These are phyloP conservation scores for Neonectria faginata DNA, from an alignment of 2,329 filamentous ascomycete genomes.

Conservation along the genomic window DNA sequence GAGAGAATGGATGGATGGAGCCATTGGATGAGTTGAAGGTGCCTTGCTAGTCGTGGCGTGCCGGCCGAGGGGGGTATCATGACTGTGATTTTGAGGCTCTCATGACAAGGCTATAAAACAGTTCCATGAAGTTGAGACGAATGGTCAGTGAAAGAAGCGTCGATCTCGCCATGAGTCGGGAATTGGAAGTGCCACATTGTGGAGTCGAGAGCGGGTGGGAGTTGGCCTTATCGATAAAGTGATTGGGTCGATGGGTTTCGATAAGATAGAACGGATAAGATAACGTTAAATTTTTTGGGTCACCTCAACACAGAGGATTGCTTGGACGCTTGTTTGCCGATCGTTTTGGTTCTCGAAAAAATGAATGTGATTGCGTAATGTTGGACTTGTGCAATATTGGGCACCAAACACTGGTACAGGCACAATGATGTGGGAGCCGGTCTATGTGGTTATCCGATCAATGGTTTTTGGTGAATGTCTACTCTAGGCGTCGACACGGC, in stretches of 20 bases:
- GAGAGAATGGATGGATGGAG: not conserved
- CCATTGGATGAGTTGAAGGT: slow-evolving; percentile 5
- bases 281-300: slow-evolving; percentile 1
- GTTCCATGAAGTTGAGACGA: slow-evolving; percentile 19
- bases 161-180: slow-evolving; percentile 31
- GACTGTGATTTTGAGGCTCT: slow-evolving; percentile 26
- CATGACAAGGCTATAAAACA: slow-evolving; percentile 34
- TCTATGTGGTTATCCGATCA: not conserved
- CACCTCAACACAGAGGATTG: not conserved
- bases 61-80: slow-evolving; percentile 39
- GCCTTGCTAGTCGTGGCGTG: slow-evolving; percentile 29
- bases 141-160: slow-evolving; percentile 18
- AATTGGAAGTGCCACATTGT: slow-evolving; percentile 33
- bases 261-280: slow-evolving; percentile 29
- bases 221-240: slow-evolving; percentile 25
- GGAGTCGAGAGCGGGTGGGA: slow-evolving; percentile 17
- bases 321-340: slow-evolving; percentile 14
- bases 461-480: not conserved
- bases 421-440: not conserved
- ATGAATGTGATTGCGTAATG: not conserved
- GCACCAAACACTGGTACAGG: not conserved
- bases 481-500: slow-evolving; percentile 33
- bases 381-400: not conserved
- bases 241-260: slow-evolving; percentile 15
- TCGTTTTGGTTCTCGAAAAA: not conserved